phyloP scores from a whole-genome alignment of 352 stramenopile genomes.

The Globisporangium takayamanum region DNA sequence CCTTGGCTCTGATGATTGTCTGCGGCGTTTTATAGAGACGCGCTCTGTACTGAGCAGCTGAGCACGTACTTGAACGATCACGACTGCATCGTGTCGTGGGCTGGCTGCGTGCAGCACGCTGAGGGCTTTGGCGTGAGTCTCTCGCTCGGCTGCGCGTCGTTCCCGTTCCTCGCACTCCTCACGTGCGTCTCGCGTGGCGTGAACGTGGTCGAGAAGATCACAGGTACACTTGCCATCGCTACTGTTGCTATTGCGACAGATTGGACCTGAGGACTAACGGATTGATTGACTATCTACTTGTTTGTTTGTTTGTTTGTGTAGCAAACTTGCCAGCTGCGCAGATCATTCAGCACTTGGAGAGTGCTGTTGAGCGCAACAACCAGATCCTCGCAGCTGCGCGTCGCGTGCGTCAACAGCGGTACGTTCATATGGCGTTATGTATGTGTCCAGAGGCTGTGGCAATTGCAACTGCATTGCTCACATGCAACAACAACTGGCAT shows the following conservation, averaged over 20 bases:
- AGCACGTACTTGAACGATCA: conserved; percentile 70
- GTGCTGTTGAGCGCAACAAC: conserved; percentile 63
- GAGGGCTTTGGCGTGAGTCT: conserved; percentile 77
- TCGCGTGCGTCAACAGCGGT: conserved; percentile 64
- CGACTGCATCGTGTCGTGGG: conserved; percentile 80
- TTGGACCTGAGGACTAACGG: background rate
- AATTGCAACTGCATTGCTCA: background rate
- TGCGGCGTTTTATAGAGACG: conserved; percentile 20
- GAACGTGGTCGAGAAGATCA: conserved; percentile 85
- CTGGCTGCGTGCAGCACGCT: conserved; percentile 69
- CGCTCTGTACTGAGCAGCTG: conserved; percentile 68
- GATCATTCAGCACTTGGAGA: conserved; percentile 57
- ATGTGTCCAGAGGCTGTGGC: background rate
- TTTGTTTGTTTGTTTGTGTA: conserved; percentile 10
- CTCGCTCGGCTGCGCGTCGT: conserved; percentile 77
- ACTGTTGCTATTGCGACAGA: background rate
- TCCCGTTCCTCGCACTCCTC: conserved; percentile 74
- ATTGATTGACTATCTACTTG: background rate
- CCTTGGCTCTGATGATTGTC: background rate
- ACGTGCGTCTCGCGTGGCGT: conserved; percentile 72
- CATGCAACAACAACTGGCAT: background rate
- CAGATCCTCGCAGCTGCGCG: conserved; percentile 63
- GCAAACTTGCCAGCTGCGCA: conserved; percentile 51
- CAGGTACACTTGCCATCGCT: conserved; percentile 23
- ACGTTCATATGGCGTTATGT: background rate